phyloP scores from a whole-genome alignment of 768 basidiomycete genomes.

The Termitomyces heimii region DNA sequence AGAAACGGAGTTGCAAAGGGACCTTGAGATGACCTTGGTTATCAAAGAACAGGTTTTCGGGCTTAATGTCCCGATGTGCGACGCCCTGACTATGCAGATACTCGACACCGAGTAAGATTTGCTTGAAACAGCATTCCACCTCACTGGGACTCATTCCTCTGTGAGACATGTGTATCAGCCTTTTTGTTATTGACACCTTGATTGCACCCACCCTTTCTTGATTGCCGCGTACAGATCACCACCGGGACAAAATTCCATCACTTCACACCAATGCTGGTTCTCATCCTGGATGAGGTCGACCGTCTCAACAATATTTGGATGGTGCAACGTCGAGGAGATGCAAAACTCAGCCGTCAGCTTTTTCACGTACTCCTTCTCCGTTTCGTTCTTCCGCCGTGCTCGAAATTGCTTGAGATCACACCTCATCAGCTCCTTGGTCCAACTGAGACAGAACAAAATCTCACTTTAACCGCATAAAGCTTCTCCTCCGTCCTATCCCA shows the following conservation, averaged over 20 bases:
- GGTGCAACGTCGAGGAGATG: conserved; percentile 93
- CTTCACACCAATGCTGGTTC: conserved; percentile 94
- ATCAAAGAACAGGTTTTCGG: conserved; percentile 96
- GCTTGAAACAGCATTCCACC: conserved; percentile 97
- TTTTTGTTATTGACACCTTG: conserved; percentile 5
- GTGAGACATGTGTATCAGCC: conserved; percentile 12
- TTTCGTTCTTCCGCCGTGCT: conserved; percentile 95
- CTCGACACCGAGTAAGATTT: conserved; percentile 80
- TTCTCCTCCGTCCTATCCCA: conserved; percentile 98
- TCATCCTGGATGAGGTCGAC: conserved; percentile 99
- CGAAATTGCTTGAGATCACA: conserved; percentile 78
- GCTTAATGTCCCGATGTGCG: conserved; percentile 97
- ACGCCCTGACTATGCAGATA: conserved; percentile 97
- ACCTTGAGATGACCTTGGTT: conserved; percentile 92
- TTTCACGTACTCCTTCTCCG: conserved; percentile 99
- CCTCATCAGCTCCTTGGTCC: background rate
- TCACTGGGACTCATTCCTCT: conserved; percentile 80
- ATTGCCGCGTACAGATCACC: conserved; percentile 98
- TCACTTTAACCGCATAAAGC: conserved; percentile 94
- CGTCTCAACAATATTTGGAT: conserved; percentile 94
- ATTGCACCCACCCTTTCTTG: conserved; percentile 71
- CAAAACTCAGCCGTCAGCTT: conserved; percentile 99
- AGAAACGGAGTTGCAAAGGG: conserved; percentile 7
- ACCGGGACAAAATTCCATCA: conserved; percentile 99
- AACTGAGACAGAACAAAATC: conserved; percentile 15